A percentile compares a stretch with the other conserved stretches of the same genome.
These are phyloP conservation scores for Boletus vermiculosoides DNA, from an alignment of 768 basidiomycete species.

Conservation along the genomic window DNA sequence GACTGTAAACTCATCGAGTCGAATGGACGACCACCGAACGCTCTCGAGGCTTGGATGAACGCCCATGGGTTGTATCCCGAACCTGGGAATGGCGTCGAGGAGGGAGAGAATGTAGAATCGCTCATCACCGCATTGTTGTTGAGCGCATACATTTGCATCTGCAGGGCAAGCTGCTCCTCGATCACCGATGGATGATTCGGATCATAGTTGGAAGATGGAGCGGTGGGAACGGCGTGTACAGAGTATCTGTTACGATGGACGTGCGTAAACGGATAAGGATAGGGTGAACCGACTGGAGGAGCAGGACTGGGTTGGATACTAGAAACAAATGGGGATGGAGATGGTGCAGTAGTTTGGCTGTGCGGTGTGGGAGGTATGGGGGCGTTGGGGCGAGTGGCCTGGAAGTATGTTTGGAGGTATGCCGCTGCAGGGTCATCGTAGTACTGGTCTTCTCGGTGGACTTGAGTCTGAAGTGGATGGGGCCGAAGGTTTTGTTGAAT, in stretches of 20 bases:
- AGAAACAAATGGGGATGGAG: slow-evolving; percentile 65
- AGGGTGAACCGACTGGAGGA: slow-evolving; percentile 67
- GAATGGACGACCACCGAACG: slow-evolving; percentile 44
- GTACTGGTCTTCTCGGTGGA: slow-evolving; percentile 57
- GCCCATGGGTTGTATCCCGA: slow-evolving; percentile 70
- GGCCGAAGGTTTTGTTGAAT: slow-evolving; percentile 32
- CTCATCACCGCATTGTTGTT: slow-evolving; percentile 61
- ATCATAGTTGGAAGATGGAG: slow-evolving; percentile 38
- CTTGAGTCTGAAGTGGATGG: slow-evolving; percentile 38
- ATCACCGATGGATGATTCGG: slow-evolving; percentile 49
- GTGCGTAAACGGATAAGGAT: slow-evolving; percentile 75
- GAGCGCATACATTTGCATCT: slow-evolving; percentile 78
- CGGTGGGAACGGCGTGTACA: slow-evolving; percentile 42
- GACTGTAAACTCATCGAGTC: slow-evolving; percentile 57
- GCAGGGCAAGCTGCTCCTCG: slow-evolving; percentile 68
- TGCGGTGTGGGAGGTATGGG: slow-evolving; percentile 81
- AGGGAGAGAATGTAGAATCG: slow-evolving; percentile 77
- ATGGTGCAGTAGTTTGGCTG: slow-evolving; percentile 69
- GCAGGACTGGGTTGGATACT: slow-evolving; percentile 54
- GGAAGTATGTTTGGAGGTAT: slow-evolving; percentile 59
- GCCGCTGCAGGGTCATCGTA: slow-evolving; percentile 60
- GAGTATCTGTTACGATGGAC: slow-evolving; percentile 54
- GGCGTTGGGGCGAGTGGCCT: slow-evolving; percentile 64
- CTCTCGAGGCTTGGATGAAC: slow-evolving; percentile 57
- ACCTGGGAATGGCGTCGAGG: slow-evolving; percentile 69